phyloP scores from a whole-genome alignment of 225 moss, liverwort and hornwort genomes.

The Marchantia polymorpha region DNA sequence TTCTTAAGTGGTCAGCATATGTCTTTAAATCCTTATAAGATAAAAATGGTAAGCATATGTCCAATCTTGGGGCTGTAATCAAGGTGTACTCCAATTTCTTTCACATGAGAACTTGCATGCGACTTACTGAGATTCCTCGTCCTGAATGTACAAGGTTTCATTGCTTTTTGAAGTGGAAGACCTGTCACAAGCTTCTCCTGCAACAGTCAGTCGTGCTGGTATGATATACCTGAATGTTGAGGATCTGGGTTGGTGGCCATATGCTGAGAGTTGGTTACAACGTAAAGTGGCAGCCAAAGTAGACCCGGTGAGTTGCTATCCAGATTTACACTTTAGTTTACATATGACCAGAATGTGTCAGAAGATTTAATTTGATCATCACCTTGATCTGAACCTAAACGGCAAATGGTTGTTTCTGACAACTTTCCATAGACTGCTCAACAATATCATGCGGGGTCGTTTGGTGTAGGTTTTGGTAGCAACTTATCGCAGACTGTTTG shows the following conservation, averaged over 20 bases:
- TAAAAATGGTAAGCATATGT: background rate
- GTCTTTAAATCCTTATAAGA: background rate
- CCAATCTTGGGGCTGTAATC: background rate
- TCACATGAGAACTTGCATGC: background rate
- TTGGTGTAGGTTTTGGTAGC: constrained; percentile 46
- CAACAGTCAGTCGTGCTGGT: constrained; percentile 79
- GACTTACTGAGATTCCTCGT: background rate
- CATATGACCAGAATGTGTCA: too few species aligned
- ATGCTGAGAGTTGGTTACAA: constrained; percentile 75
- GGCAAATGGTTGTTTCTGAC: background rate
- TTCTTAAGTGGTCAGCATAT: too few species aligned
- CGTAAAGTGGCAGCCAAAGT: constrained; percentile 50
- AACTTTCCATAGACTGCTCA: background rate
- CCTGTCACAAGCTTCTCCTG: constrained; percentile 81
- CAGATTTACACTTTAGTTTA: background rate
- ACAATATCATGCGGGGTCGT: background rate
- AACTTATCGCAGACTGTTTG: constrained; percentile 52
- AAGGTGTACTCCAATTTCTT: background rate
- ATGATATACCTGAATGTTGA: constrained; percentile 72
- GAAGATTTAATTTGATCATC: background rate
- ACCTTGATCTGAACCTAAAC: background rate
- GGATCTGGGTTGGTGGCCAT: constrained; percentile 83
- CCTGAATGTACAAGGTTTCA: constrained; percentile 45
- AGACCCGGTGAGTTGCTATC: constrained; percentile 41
- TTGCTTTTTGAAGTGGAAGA: constrained; percentile 80